Evolutionary conservation across 768 basidiomycete species (phyloP).

Genomic region (Tricholoma furcatifolium): DNA sequence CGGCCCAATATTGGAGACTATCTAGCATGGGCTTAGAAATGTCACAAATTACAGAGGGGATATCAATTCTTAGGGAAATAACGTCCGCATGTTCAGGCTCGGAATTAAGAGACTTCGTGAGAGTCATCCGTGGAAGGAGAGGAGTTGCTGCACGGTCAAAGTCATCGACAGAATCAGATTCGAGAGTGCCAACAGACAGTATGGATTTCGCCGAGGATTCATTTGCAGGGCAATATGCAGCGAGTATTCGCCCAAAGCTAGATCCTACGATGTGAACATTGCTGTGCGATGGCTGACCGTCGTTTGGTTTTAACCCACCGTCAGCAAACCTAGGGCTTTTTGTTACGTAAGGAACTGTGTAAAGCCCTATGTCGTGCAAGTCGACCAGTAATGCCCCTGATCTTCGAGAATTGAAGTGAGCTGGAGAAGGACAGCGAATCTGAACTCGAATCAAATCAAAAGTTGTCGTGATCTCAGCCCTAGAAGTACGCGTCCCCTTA

Average conservation of each 20-base stretch:
- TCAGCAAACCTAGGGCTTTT: slow-evolving; percentile 27
- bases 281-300: neutral
- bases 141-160: slow-evolving; percentile 14
- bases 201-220: slow-evolving; percentile 41
- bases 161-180: slow-evolving; percentile 18
- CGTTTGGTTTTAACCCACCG: slow-evolving; percentile 6
- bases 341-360: slow-evolving; percentile 26
- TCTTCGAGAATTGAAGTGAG: slow-evolving; percentile 36
- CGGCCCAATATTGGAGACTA: slow-evolving; percentile 82
- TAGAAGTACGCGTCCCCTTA: slow-evolving; percentile 2
- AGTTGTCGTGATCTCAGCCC: slow-evolving; percentile 31
- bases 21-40: slow-evolving; percentile 70
- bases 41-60: slow-evolving; percentile 65
- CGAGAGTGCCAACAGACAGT: slow-evolving; percentile 49
- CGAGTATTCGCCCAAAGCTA: slow-evolving; percentile 43
- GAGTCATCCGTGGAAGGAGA: slow-evolving; percentile 33
- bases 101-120: slow-evolving; percentile 26
- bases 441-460: slow-evolving; percentile 65
- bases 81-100: slow-evolving; percentile 16
- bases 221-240: slow-evolving; percentile 45
- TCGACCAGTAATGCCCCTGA: slow-evolving; percentile 74
- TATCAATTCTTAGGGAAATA: slow-evolving; percentile 31
- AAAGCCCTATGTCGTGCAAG: slow-evolving; percentile 49
- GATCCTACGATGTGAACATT: slow-evolving; percentile 34
- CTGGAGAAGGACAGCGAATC: slow-evolving; percentile 63